Conservation (phyloP, 2,329 filamentous ascomycete genomes). For the Knufia petricola region DNA sequence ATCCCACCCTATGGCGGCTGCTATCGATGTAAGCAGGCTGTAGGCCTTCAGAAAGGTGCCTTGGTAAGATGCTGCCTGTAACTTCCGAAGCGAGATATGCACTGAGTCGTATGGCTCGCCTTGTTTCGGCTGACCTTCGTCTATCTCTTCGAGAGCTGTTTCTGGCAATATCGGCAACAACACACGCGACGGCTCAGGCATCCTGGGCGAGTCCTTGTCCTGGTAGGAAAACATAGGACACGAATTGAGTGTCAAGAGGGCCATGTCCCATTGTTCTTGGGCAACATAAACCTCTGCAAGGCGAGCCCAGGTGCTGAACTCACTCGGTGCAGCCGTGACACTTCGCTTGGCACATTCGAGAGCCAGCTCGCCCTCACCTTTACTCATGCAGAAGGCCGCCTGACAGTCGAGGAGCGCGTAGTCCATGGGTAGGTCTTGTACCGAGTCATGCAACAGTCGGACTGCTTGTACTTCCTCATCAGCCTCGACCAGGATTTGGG, state of each 20-base stretch:
- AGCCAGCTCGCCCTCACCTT: conserved; percentile 77
- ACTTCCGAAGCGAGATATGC: conserved; percentile 72
- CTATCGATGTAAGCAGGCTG: conserved; percentile 87
- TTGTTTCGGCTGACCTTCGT: conserved; percentile 67
- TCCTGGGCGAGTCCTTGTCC: conserved; percentile 88
- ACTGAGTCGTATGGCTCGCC: conserved; percentile 74
- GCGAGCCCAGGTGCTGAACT: conserved; percentile 94
- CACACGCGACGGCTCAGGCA: conserved; percentile 86
- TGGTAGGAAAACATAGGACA: conserved; percentile 99
- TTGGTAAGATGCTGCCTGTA: conserved; percentile 82
- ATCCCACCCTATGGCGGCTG: conserved; percentile 94
- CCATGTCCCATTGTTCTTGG: conserved; percentile 93
- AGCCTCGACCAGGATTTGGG: conserved; percentile 84
- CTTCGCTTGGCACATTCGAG: conserved; percentile 88
- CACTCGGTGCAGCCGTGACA: conserved; percentile 88
- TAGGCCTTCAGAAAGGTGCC: conserved; percentile 96
- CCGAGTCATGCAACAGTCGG: conserved; percentile 72
- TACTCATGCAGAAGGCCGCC: conserved; percentile 80
- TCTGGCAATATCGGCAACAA: conserved; percentile 79
- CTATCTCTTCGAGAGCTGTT: conserved; percentile 88
- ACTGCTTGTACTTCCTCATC: conserved; percentile 97
- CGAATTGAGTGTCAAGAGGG: conserved; percentile 88
- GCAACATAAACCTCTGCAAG: conserved; percentile 88
- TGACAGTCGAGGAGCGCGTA: conserved; percentile 94
- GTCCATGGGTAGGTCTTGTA: conserved; percentile 92